phyloP scores from a whole-genome alignment of 257 asterid species.

The Rhazya stricta region DNA sequence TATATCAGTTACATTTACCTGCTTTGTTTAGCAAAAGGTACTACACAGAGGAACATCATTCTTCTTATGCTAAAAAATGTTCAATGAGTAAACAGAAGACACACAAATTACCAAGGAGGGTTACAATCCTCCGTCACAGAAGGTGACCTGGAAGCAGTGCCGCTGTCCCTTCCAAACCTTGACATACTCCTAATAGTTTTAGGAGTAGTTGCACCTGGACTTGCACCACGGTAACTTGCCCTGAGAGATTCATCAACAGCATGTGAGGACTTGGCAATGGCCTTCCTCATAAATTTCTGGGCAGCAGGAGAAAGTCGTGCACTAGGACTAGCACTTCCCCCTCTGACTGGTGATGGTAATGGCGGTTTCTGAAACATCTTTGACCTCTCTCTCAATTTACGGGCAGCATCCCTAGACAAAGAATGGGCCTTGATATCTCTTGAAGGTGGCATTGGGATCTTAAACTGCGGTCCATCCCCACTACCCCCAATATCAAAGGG shows the following conservation, averaged over 20 bases:
- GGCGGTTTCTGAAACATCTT: constrained; percentile 92
- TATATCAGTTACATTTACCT: background rate
- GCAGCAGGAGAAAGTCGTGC: constrained; percentile 78
- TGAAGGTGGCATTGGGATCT: constrained; percentile 79
- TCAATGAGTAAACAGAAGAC: background rate
- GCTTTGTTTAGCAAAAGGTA: background rate
- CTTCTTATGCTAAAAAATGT: too few species aligned
- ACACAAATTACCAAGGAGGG: constrained; percentile 58
- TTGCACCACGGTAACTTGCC: constrained; percentile 87
- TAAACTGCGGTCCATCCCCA: constrained; percentile 80
- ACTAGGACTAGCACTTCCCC: constrained; percentile 94
- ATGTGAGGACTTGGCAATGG: constrained; percentile 75
- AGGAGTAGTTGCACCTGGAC: constrained; percentile 77
- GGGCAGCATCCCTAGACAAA: constrained; percentile 90
- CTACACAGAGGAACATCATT: background rate
- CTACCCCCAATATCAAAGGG: constrained; percentile 90
- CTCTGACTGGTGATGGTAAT: constrained; percentile 77
- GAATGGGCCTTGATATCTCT: constrained; percentile 87
- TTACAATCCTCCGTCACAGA: constrained; percentile 59
- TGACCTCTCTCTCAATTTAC: constrained; percentile 76
- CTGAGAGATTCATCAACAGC: constrained; percentile 82
- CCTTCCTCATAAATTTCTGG: constrained; percentile 82
- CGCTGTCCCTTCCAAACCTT: constrained; percentile 67
- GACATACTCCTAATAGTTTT: constrained; percentile 85
- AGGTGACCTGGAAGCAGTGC: constrained; percentile 59